These are phyloP conservation scores for Botrytis squamosa DNA, from an alignment of 2,329 filamentous ascomycete species.

Conservation along the genomic window DNA sequence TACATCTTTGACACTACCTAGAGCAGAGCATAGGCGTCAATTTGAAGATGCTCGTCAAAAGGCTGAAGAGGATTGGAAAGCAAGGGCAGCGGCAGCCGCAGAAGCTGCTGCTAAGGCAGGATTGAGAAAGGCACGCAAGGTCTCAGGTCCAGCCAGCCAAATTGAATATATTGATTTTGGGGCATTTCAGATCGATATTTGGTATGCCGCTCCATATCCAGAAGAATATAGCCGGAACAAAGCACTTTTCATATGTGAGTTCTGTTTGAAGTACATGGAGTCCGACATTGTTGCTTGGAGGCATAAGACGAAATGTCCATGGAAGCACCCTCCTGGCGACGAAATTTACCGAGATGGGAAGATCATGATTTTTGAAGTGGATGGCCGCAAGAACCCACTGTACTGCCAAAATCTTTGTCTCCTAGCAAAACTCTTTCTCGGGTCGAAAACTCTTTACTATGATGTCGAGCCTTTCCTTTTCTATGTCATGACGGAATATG, in stretches of 20 bases:
- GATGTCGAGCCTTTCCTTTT: conserved; percentile 97
- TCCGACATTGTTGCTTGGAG: conserved; percentile 98
- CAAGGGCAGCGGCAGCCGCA: conserved; percentile 61
- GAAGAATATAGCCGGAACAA: conserved; percentile 97
- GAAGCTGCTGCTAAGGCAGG: conserved; percentile 65
- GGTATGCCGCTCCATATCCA: conserved; percentile 97
- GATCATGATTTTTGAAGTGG: conserved; percentile 95
- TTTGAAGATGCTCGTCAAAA: conserved; percentile 90
- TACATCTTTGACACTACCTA: conserved; percentile 83
- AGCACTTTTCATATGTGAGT: conserved; percentile 98
- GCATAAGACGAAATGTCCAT: conserved; percentile 94
- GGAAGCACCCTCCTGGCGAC: conserved; percentile 94
- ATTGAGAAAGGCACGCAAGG: conserved; percentile 67
- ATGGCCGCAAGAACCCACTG: conserved; percentile 94
- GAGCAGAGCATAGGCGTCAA: conserved; percentile 73
- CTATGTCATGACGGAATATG: conserved; percentile 94
- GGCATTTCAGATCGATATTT: conserved; percentile 96
- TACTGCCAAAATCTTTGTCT: conserved; percentile 98
- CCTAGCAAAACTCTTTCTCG: conserved; percentile 94
- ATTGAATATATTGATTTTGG: conserved; percentile 99
- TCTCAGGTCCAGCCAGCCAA: conserved; percentile 84
- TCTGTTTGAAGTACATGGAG: conserved; percentile 99
- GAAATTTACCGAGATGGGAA: conserved; percentile 94
- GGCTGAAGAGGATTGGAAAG: conserved; percentile 89
- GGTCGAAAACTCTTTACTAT: conserved; percentile 97